phyloP scores from a whole-genome alignment of 164 flowering plant genomes.

The Dillenia suffruticosa region DNA sequence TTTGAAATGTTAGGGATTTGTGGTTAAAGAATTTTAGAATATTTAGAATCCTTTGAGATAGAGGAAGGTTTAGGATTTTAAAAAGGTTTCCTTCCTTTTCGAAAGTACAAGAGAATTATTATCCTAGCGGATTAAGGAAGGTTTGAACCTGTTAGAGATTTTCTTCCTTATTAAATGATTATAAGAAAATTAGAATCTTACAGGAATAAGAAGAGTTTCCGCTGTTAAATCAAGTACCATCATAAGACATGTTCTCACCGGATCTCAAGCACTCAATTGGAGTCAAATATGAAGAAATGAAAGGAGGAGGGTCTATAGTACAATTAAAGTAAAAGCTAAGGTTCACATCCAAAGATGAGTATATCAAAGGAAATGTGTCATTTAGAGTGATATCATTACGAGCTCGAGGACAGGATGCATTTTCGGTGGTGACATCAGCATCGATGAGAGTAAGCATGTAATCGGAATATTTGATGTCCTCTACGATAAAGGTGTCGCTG shows the following conservation, averaged over 20 bases:
- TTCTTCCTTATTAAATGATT: too few relatives aligned
- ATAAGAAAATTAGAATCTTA: too few relatives aligned
- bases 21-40: too few relatives aligned
- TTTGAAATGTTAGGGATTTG: too few relatives aligned
- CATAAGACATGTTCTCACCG: background rate
- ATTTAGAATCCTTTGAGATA: too few relatives aligned
- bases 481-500: slow-evolving; percentile 11
- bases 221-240: too few relatives aligned
- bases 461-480: slow-evolving; percentile 12
- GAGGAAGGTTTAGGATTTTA: too few relatives aligned
- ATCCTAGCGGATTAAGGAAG: background rate
- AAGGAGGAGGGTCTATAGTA: background rate
- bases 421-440: slow-evolving; percentile 3
- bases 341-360: slow-evolving; percentile 8
- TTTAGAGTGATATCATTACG: background rate
- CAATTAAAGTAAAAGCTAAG: slow-evolving; percentile 27
- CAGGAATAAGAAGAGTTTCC: too few relatives aligned
- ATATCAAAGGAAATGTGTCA: background rate
- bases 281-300: background rate
- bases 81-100: too few relatives aligned
- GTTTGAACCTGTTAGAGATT: too few relatives aligned
- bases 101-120: too few relatives aligned
- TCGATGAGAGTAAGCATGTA: slow-evolving; percentile 17
- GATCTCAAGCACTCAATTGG: slow-evolving; percentile 1
- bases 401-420: slow-evolving; percentile 11